These are phyloP conservation scores for Chaetoscypha palmicola DNA, from an alignment of 2,329 filamentous ascomycete genomes.

Conservation along the genomic window DNA sequence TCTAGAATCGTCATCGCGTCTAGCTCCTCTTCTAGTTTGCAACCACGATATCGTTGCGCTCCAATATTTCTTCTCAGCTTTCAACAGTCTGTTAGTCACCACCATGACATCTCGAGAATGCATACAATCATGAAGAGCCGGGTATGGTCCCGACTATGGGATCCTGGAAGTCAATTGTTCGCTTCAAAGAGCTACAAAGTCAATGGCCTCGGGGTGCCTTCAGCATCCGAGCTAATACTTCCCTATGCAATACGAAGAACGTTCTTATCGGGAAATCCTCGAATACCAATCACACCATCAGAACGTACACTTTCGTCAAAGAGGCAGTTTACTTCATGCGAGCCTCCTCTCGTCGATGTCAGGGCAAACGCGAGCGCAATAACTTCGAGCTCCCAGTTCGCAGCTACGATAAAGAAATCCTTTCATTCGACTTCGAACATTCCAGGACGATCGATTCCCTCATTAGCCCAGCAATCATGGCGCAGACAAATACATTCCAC, in stretches of 20 bases:
- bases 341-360: slow-evolving; percentile 44
- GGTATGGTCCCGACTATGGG: slow-evolving; percentile 39
- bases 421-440: slow-evolving; percentile 17
- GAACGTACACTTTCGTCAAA: slow-evolving; percentile 33
- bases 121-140: slow-evolving; percentile 39
- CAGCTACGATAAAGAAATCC: slow-evolving; percentile 20
- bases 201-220: slow-evolving; percentile 8
- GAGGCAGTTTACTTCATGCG: slow-evolving; percentile 47
- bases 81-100: slow-evolving; percentile 28
- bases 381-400: slow-evolving; percentile 17
- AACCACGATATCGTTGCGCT: background rate
- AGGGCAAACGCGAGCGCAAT: slow-evolving; percentile 33
- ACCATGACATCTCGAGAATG: slow-evolving; percentile 41
- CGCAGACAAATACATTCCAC: slow-evolving; percentile 27
- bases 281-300: slow-evolving; percentile 30
- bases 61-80: slow-evolving; percentile 14
- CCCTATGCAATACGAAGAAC: slow-evolving; percentile 11
- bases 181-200: slow-evolving; percentile 14
- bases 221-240: slow-evolving; percentile 11
- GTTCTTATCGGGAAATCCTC: slow-evolving; percentile 18
- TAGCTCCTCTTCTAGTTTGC: background rate
- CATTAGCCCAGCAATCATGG: slow-evolving; percentile 23
- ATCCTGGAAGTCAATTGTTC: slow-evolving; percentile 20
- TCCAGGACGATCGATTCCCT: slow-evolving; percentile 10
- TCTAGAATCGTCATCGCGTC: slow-evolving; percentile 5